A percentile compares a stretch with the other conserved stretches of the same genome.
Evolutionary conservation across 2,329 filamentous ascomycete genomes (phyloP).

Genomic region (Sclerotinia sclerotiorum): DNA sequence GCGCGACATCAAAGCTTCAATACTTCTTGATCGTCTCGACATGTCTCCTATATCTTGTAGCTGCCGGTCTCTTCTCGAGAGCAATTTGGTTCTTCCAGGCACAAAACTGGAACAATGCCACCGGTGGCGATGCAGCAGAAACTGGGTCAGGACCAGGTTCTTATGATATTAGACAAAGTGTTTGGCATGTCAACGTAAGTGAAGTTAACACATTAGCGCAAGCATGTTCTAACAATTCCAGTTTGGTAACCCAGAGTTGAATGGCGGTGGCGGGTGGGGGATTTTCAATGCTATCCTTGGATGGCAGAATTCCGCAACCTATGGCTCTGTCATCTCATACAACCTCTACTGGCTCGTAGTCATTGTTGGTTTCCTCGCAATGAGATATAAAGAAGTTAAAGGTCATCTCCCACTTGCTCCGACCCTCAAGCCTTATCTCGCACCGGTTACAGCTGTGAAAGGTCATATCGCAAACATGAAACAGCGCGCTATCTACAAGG

Average conservation of each 20-base stretch:
- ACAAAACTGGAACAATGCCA: conserved; percentile 57
- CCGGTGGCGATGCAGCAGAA: conserved; percentile 57
- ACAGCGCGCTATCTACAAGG: conserved; percentile 16
- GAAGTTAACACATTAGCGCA: not conserved
- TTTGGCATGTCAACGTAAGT: conserved; percentile 80
- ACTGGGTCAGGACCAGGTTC: conserved; percentile 68
- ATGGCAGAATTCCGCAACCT: conserved; percentile 86
- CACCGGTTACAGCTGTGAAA: conserved; percentile 10
- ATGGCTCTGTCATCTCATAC: conserved; percentile 83
- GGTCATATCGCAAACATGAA: conserved; percentile 13
- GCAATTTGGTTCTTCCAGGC: conserved; percentile 73
- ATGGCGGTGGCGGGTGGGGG: conserved; percentile 78
- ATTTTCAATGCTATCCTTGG: conserved; percentile 84
- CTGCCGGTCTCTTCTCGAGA: conserved; percentile 77
- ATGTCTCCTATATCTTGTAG: conserved; percentile 80
- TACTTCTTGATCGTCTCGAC: conserved; percentile 80
- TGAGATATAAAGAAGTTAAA: conserved; percentile 66
- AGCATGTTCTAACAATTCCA: conserved; percentile 39
- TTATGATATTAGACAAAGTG: conserved; percentile 74
- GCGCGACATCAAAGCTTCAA: conserved; percentile 66
- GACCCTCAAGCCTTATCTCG: conserved; percentile 9
- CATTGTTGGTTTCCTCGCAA: conserved; percentile 61
- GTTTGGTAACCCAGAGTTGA: conserved; percentile 74
- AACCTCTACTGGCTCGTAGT: conserved; percentile 82
- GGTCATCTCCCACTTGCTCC: conserved; percentile 46